Evolutionary conservation across 768 basidiomycete genomes (phyloP).

Genomic region (Lactifluus subvellereus): DNA sequence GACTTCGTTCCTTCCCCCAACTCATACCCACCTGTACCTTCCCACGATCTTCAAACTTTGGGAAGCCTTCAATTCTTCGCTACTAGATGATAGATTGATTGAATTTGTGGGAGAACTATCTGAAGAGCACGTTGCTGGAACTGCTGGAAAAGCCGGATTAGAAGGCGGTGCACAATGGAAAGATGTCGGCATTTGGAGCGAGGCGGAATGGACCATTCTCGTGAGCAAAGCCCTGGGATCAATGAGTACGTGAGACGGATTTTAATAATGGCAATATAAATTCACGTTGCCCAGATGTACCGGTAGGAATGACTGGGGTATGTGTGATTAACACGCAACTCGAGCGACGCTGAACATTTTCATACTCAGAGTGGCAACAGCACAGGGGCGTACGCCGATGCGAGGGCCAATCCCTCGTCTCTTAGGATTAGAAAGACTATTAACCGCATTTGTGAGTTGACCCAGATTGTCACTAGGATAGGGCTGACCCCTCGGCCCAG

Average conservation of each 20-base stretch:
- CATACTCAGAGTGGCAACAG: slow-evolving; percentile 49
- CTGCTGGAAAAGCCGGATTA: slow-evolving; percentile 44
- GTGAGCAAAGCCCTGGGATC: slow-evolving; percentile 77
- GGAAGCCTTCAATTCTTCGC: slow-evolving; percentile 71
- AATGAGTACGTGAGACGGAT: slow-evolving; percentile 49
- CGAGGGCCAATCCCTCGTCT: slow-evolving; percentile 47
- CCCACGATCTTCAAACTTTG: slow-evolving; percentile 69
- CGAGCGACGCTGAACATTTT: slow-evolving; percentile 12
- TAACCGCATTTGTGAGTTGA: slow-evolving; percentile 53
- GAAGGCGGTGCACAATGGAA: slow-evolving; percentile 61
- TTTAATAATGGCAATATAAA: not conserved
- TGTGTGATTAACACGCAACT: slow-evolving; percentile 10
- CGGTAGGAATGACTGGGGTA: slow-evolving; percentile 66
- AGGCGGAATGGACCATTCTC: slow-evolving; percentile 76
- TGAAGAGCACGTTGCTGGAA: slow-evolving; percentile 63
- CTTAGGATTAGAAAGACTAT: slow-evolving; percentile 63
- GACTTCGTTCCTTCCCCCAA: slow-evolving; percentile 70
- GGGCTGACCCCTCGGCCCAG: slow-evolving; percentile 6
- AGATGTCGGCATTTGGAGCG: slow-evolving; percentile 86
- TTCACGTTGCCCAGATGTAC: slow-evolving; percentile 45
- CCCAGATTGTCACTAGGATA: not conserved
- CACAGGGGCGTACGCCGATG: slow-evolving; percentile 68
- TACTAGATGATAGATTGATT: slow-evolving; percentile 69
- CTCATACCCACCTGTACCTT: slow-evolving; percentile 59
- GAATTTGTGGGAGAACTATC: slow-evolving; percentile 65